phyloP scores from a whole-genome alignment of 768 basidiomycete species.

The Xerocomus spinulosus region DNA sequence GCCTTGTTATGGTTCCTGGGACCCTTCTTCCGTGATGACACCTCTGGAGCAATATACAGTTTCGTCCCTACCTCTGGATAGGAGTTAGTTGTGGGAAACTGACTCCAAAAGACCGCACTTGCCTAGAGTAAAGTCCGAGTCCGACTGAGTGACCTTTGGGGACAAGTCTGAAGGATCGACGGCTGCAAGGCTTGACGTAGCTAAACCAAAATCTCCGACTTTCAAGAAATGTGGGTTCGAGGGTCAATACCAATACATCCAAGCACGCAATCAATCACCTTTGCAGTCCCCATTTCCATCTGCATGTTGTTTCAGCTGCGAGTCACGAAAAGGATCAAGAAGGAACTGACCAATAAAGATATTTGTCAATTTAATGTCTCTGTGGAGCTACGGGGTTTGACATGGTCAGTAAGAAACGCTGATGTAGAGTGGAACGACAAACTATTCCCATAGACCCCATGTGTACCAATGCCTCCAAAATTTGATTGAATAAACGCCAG shows the following conservation, averaged over 20 bases:
- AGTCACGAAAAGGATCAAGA: not conserved
- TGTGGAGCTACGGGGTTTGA: slow-evolving; percentile 55
- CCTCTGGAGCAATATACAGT: slow-evolving; percentile 91
- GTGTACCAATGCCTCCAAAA: slow-evolving; percentile 84
- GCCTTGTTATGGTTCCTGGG: slow-evolving; percentile 83
- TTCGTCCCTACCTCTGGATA: slow-evolving; percentile 79
- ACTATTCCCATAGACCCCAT: slow-evolving; percentile 88
- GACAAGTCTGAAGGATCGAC: slow-evolving; percentile 70
- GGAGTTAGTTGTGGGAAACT: not conserved
- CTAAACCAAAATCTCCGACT: slow-evolving; percentile 93
- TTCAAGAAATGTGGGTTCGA: not conserved
- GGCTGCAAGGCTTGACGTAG: slow-evolving; percentile 75
- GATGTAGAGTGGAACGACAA: slow-evolving; percentile 24
- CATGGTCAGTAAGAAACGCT: slow-evolving; percentile 2
- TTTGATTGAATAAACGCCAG: slow-evolving; percentile 87
- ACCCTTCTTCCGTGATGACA: slow-evolving; percentile 55
- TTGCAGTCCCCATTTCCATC: slow-evolving; percentile 83
- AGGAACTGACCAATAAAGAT: slow-evolving; percentile 80
- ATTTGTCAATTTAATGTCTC: slow-evolving; percentile 90
- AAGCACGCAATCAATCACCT: slow-evolving; percentile 35
- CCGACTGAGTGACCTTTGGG: slow-evolving; percentile 39
- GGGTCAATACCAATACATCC: not conserved
- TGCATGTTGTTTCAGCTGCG: slow-evolving; percentile 23
- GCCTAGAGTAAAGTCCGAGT: slow-evolving; percentile 77
- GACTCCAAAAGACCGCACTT: slow-evolving; percentile 8